Evolutionary conservation across 257 asterid genomes (phyloP), one percentile per base, ranked within the genome.

Genomic region (Handroanthus guayacan): DNA sequence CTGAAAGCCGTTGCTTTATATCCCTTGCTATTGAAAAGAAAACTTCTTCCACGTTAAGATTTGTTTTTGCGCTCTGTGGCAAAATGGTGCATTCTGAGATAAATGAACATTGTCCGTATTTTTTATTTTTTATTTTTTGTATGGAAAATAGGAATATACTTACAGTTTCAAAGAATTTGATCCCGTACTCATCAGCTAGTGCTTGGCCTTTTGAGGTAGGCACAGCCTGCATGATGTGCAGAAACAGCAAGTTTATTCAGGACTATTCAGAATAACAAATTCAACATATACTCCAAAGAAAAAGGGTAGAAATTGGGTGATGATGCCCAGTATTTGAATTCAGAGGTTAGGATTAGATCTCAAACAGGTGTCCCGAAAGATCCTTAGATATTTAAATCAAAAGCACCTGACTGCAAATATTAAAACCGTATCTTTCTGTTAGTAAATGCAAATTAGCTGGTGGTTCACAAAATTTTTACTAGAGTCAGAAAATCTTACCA

Each of bases 21-120:
- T 92, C 97, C 77, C 91, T 88, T 60, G 91, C 96, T 84, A 90
- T 89, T 62, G 97, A 88, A 80, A 92, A 92, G 97, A 92, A 92
- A 83, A 90, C 97, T 82, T 92, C 91, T 82, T 92, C 97, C 60
- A 92, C 97, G 9, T 92, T 92, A 80, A 90, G 79, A 75, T 92
- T 92, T 58, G 97, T 92, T 78, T 92, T 92, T 17, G 96, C 97
- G 80, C 97, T 92, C 97, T 92, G 89, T 82, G 78, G 17, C 67
- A 72, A 77, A 25, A 55, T 52, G 66, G 36, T 38, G 54, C n/a
- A 37, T 17, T 65, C 2, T 71, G 31, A 41, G 52, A 20, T 45
- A 48, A n/a, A 62, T 50, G 51, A 5, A 13, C 14, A 45, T 57
- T 41, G 3, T 60, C 20, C 16, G 1, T 1, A 12, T 45, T 41